Evolutionary conservation across 2,329 filamentous ascomycete genomes (phyloP), one percentile per base, ranked within the genome.

Genomic region (Hypoxylon sp.): DNA sequence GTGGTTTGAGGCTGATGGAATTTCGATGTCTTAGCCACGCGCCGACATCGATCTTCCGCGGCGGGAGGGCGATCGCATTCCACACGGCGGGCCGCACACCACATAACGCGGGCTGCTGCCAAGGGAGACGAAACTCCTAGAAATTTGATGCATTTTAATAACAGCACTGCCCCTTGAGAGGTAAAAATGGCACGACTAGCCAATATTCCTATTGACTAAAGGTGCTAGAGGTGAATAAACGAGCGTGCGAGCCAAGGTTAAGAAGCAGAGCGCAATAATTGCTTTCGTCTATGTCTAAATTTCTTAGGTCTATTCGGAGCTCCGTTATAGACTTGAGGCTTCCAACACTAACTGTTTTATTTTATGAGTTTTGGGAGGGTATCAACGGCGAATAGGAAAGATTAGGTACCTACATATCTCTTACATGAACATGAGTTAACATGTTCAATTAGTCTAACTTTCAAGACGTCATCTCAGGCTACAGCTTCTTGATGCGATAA

Each of bases 11-110:
- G 57, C 56, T 63, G 62, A 62, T 61, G 68, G 65, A 68, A 69
- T 69, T 66, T 50, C 26, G 55, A 64, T 71, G 71, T 74, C 72
- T 73, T 62, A 71, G 66, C 63, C 64, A 69, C 64, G 48, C 60
- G 67, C 60, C 51, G 61, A 47, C 43, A 64, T 62, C 56, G 67
- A 67, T 64, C 46, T 20, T n/a, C 48, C n/a, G 43, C 53, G 56
- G 60, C 55, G 62, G 61, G 56, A 49, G 55, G 56, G 10, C 49
- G 64, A 67, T 68, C 64, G 51, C 58, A 69, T 69, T 67, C 67
- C 64, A 17, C 17, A 30, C 24, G 24, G 48, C n/a, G 37, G 44
- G 22, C 20, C 53, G 39, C 55, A 37, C 11, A 8, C 48, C 26
- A 24, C 8, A 41, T n/a, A 19, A n/a, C 37, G 37, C 32, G 8